phyloP scores from a whole-genome alignment of 2,329 filamentous ascomycete species.

The Cladophialophora exuberans region DNA sequence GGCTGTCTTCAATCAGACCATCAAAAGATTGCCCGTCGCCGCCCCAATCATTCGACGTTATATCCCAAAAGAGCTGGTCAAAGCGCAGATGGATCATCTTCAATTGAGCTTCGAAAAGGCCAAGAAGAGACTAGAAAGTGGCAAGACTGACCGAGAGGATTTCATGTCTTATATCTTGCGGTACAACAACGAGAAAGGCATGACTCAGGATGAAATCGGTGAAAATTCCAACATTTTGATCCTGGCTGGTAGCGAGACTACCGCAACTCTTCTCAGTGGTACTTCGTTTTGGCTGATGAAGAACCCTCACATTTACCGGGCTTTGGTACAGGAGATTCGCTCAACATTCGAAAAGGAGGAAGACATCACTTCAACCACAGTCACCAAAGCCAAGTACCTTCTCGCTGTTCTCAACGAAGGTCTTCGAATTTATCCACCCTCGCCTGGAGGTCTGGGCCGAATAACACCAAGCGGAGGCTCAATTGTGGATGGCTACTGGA shows the following conservation, averaged over 20 bases:
- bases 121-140: neutral
- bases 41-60: neutral
- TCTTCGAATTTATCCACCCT: slow-evolving; percentile 47
- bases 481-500: slow-evolving; percentile 28
- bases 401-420: slow-evolving; percentile 48
- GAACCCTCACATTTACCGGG: slow-evolving; percentile 38
- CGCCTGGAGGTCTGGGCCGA: slow-evolving; percentile 14
- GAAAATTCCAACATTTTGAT: slow-evolving; percentile 40
- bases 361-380: slow-evolving; percentile 44
- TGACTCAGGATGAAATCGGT: slow-evolving; percentile 40
- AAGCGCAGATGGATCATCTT: neutral
- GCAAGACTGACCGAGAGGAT: slow-evolving; percentile 5
- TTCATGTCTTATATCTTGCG: slow-evolving; percentile 24
- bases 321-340: slow-evolving; percentile 46
- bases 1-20: neutral
- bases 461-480: slow-evolving; percentile 43
- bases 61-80: neutral
- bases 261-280: slow-evolving; percentile 48
- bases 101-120: neutral
- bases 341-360: slow-evolving; percentile 39
- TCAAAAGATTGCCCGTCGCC: neutral
- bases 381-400: slow-evolving; percentile 43
- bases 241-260: slow-evolving; percentile 51
- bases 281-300: slow-evolving; percentile 46
- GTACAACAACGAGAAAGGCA: slow-evolving; percentile 13